A percentile compares a stretch with the other conserved stretches of the same genome.
Evolutionary conservation across 352 stramenopile species (phyloP).

Genomic region (Pelagophyceae sp.): DNA sequence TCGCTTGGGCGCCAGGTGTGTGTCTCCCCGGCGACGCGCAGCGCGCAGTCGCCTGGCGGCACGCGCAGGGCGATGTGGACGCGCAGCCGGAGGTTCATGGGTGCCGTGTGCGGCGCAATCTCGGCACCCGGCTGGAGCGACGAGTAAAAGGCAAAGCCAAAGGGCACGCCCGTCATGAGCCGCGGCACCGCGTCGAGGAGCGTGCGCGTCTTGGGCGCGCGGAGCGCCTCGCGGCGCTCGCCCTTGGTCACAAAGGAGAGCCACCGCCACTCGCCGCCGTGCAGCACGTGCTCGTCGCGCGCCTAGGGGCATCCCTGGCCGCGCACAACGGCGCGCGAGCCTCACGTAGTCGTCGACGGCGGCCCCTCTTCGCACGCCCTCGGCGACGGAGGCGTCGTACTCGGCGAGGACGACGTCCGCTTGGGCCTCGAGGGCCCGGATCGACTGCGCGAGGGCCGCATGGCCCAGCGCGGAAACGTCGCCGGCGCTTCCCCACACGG

Average conservation of each 20-base stretch:
- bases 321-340: no score
- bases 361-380: neutral
- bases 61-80: slow-evolving; percentile 87
- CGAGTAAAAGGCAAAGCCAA: slow-evolving; percentile 90
- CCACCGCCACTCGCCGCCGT: neutral
- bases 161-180: slow-evolving; percentile 76
- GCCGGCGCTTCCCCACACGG: neutral
- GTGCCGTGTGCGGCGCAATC: slow-evolving; percentile 81
- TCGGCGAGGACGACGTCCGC: neutral
- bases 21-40: slow-evolving; percentile 74
- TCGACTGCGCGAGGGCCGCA: neutral
- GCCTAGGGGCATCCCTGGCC: no score
- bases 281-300: neutral
- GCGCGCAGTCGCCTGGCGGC: slow-evolving; percentile 60
- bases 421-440: neutral
- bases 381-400: neutral
- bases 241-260: neutral
- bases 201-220: slow-evolving; percentile 51
- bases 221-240: neutral
- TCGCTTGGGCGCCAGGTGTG: slow-evolving; percentile 68
- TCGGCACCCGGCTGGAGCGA: slow-evolving; percentile 71
- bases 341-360: neutral
- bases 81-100: slow-evolving; percentile 86
- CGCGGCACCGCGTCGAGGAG: slow-evolving; percentile 61
- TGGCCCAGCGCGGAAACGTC: neutral